phyloP scores from a whole-genome alignment of 129 eudicot genomes.

The Tanacetum coccineum region DNA sequence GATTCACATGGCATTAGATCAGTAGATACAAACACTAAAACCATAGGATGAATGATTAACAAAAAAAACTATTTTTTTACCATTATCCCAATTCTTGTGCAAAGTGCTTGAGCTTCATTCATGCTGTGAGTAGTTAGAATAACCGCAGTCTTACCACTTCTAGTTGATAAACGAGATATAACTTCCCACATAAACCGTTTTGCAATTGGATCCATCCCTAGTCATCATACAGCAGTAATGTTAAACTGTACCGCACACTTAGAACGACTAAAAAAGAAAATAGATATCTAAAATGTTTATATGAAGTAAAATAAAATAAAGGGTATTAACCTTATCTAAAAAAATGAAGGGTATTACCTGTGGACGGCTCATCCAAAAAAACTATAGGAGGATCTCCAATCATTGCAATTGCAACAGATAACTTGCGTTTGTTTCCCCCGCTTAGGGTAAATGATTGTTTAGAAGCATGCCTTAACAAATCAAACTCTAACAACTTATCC shows the following conservation, averaged over 20 bases:
- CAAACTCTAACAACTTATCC: slow-evolving; percentile 84
- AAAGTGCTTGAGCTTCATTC: slow-evolving; percentile 99
- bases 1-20: slow-evolving; percentile 13
- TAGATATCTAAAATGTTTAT: no score
- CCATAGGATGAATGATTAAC: background rate
- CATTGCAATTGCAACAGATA: slow-evolving; percentile 99
- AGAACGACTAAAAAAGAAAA: no score
- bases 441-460: slow-evolving; percentile 88
- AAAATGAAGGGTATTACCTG: slow-evolving; percentile 41
- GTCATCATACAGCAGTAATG: slow-evolving; percentile 15
- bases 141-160: slow-evolving; percentile 96
- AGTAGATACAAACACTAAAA: background rate
- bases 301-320: no score
- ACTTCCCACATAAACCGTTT: slow-evolving; percentile 99
- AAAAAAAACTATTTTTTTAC: slow-evolving; percentile 29
- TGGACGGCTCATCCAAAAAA: slow-evolving; percentile 93
- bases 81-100: slow-evolving; percentile 97
- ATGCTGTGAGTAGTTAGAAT: slow-evolving; percentile 96
- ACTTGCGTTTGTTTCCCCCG: slow-evolving; percentile 94
- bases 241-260: background rate
- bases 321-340: no score
- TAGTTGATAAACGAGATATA: slow-evolving; percentile 85
- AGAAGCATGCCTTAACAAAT: slow-evolving; percentile 78
- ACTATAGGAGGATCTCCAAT: slow-evolving; percentile 97
- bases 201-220: slow-evolving; percentile 99